phyloP scores from a whole-genome alignment of 1,284 basidiomycete species.

The Austroboletus olivaceoglutinosus region DNA sequence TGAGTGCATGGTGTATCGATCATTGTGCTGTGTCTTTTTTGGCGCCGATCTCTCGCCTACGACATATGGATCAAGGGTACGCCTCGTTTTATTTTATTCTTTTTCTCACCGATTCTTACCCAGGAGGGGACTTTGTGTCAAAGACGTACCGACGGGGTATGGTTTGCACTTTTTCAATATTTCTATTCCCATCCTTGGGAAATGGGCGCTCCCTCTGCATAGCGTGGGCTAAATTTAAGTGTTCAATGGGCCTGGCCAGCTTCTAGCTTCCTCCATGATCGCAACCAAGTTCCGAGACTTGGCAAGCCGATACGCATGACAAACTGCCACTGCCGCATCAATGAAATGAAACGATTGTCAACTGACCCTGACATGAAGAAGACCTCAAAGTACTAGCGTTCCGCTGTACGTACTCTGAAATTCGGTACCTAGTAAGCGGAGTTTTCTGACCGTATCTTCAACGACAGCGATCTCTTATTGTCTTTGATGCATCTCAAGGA shows the following conservation, averaged over 20 bases:
- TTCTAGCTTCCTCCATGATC: slow-evolving; percentile 17
- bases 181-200: not conserved
- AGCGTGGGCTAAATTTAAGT: slow-evolving; percentile 5
- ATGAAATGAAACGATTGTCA: not conserved
- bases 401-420: not conserved
- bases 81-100: not conserved
- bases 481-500: not conserved
- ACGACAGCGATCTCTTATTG: not conserved
- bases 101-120: too few species aligned
- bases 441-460: not conserved
- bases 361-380: not conserved
- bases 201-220: not conserved
- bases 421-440: not conserved
- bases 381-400: not conserved
- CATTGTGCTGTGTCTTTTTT: not conserved
- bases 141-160: not conserved
- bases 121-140: too few species aligned
- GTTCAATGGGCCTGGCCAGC: not conserved
- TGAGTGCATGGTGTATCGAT: not conserved
- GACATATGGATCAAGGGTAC: not conserved
- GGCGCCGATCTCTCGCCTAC: not conserved
- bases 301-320: not conserved
- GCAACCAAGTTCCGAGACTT: slow-evolving; percentile 1
- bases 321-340: not conserved
- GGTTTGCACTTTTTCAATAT: not conserved